Conservation (phyloP, 345 rosid species). For the Rubroshorea leprosula region DNA sequence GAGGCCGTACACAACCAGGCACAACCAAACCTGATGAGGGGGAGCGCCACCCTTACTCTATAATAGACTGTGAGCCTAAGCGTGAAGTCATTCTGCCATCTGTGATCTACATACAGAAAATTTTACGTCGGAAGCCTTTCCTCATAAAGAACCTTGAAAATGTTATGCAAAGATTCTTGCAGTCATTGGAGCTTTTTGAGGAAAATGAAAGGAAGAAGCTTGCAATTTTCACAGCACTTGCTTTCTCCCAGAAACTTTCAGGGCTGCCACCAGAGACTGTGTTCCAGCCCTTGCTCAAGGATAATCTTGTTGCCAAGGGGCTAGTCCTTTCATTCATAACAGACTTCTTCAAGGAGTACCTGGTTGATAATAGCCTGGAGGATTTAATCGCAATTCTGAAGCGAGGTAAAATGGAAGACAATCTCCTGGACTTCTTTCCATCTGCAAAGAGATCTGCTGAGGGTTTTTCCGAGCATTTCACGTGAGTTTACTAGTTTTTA, state of each 20-base stretch:
- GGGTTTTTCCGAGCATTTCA: constrained; percentile 92
- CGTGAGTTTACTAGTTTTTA: constrained; percentile 39
- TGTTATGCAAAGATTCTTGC: constrained; percentile 86
- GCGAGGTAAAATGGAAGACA: constrained; percentile 93
- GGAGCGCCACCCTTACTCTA: constrained; percentile 87
- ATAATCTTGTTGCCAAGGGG: constrained; percentile 98
- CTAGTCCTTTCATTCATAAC: constrained; percentile 90
- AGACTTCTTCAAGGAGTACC: constrained; percentile 94
- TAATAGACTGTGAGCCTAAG: constrained; percentile 79
- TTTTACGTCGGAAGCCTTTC: constrained; percentile 84
- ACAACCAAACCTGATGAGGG: constrained; percentile 98
- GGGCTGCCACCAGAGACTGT: constrained; percentile 98
- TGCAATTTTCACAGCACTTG: constrained; percentile 95
- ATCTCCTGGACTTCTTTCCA: constrained; percentile 79
- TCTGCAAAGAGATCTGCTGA: constrained; percentile 77
- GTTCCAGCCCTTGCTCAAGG: constrained; percentile 95
- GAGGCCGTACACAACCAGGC: constrained; percentile 98
- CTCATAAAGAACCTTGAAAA: constrained; percentile 97
- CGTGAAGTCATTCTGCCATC: constrained; percentile 79
- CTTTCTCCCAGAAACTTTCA: constrained; percentile 95
- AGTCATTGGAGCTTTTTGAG: constrained; percentile 96
- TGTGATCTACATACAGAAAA: constrained; percentile 86
- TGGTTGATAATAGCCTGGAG: constrained; percentile 92
- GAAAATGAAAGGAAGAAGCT: constrained; percentile 97
- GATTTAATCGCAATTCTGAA: constrained; percentile 88